phyloP scores from a whole-genome alignment of 1,139 yeast species.

The Saccharomyces hybrid region DNA sequence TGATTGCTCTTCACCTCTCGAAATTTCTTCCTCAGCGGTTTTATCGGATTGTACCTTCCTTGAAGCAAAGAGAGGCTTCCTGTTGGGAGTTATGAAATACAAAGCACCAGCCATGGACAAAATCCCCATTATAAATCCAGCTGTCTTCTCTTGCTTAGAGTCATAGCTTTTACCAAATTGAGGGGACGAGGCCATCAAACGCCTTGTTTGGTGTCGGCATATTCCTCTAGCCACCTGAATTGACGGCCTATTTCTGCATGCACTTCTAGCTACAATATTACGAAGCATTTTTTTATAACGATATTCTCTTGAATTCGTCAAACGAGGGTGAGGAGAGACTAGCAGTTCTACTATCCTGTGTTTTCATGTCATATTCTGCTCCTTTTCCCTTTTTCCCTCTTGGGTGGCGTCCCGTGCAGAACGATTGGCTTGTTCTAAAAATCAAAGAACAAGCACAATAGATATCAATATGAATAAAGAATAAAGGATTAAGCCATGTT shows the following conservation, averaged over 20 bases:
- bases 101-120: background rate
- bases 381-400: background rate
- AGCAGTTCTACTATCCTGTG: background rate
- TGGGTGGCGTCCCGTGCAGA: background rate
- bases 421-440: background rate
- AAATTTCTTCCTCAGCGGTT: background rate
- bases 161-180: background rate
- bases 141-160: background rate
- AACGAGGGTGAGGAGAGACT: too few species aligned
- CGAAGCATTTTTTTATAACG: background rate
- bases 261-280: background rate
- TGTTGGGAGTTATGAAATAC: background rate
- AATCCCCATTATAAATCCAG: background rate
- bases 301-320: too few species aligned
- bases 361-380: background rate
- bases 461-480: background rate
- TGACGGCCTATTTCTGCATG: background rate
- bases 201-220: slow-evolving; percentile 1
- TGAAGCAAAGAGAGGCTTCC: background rate
- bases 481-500: background rate
- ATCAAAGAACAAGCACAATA: background rate
- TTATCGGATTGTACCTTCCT: background rate
- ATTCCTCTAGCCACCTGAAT: background rate
- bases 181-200: background rate
- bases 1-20: background rate